Base-by-base conservation (phyloP, 495 filamentous ascomycete genomes). In the Daldinia grandis region DNA sequence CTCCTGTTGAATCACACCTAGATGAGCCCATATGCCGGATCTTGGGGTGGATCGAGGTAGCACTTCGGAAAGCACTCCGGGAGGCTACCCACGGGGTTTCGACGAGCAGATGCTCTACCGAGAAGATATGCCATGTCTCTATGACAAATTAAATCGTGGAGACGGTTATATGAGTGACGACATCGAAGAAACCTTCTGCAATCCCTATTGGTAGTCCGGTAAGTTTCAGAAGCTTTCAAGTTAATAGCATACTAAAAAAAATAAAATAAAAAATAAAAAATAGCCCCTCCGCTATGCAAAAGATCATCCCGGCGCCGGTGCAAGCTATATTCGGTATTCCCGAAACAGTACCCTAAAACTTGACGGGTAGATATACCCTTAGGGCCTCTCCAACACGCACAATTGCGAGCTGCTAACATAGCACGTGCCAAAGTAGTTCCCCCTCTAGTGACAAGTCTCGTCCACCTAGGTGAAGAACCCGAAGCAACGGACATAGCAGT, bases 1-100 rank as follows among this genome's bases (percentile, higher is more conserved):
- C n/a, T 28, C 53, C 31, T 66, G n/a, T 59, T 56, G 30, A 44
- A 66, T 49, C 28, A 25, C 38, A 12, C 42, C 47, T 38, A 33
- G 17, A 49, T 9, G 33, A 61, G 38, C 60, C 37, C 19, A 60
- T 72, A 55, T 64, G 14, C 21, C 59, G 51, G 56, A 19, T 50
- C 51, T 10, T 33, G 53, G 54, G 33, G 51, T 61, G 60, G 60
- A 51, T 49, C 61, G 30, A 57, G 50, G 64, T 68, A 51, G 40
- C 37, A 72, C 21, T 68, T 35, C 40, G 38, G 53, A 62, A 17
- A 35, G 40, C 35, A 63, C 35, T 72, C 25, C 37, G 37, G 57
- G 56, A 15, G 28, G 25, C 25, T 60, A 60, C 12, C 44, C 28
- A 44, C 25, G 27, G 10, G 19, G 59, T 14, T 59, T 12, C 21